Evolutionary conservation across 225 moss, liverwort and hornwort genomes (phyloP), one percentile per base, ranked within the genome.

Genomic region (Bryum argenteum): DNA sequence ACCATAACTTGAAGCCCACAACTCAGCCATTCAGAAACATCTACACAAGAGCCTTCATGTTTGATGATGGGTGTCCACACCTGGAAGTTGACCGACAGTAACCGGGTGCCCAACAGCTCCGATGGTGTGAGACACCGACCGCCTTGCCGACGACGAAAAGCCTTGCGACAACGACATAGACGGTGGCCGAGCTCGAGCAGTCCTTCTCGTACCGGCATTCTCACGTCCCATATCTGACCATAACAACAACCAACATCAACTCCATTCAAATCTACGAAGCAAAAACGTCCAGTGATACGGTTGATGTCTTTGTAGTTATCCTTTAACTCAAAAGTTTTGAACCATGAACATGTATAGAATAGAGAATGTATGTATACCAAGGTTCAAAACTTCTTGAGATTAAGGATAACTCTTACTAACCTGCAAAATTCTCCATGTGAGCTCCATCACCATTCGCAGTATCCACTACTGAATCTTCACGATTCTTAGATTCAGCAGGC

Each of bases 141-240:
- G 82, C 40, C 77, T 80, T 69, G 28, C 57, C 79, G 54, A 69
- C 11, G 82, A 23, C 40, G 89, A 80, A 21, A 93, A 87, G 11
- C 82, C 71, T 19, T 93, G 89, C 9, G 92, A 84, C 28, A 95
- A 71, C 12, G 91, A 95, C 91, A 89, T 88, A 3, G 84, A 69
- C 19, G 89, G 92, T 17, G 88, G 91, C 79, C 83, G 75, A 47
- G 71, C 72, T 65, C 82, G 80, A 51, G 83, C 79, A 69, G 41
- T 79, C 55, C 84, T 82, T 60, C 67, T 84, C 42, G 77, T 67
- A 52, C 80, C 50, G 44, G 87, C 68, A 64, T 22, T 39, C 0
- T 78, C 73, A 41, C 63, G 72, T 24, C 80, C 82, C 37, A 72
- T 13, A 38, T 87, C 95, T 92, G 77, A 39, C 8, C 5, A 52